Evolutionary conservation across 495 filamentous ascomycete genomes (phyloP).

Genomic region (Arthonia radiata): DNA sequence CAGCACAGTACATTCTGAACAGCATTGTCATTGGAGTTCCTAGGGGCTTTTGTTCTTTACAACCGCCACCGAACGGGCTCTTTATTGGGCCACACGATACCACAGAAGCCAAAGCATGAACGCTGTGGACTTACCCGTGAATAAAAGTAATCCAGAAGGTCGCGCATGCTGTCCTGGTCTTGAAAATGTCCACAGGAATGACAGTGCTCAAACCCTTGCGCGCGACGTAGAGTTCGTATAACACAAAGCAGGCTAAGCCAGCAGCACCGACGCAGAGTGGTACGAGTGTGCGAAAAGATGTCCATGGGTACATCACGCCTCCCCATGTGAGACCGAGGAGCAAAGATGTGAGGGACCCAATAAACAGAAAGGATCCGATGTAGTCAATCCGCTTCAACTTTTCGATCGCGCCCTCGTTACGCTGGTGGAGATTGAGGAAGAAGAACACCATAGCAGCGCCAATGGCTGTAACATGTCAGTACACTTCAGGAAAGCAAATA

Average conservation of each 20-base stretch:
- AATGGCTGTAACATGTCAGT: no score
- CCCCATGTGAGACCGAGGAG: constrained; percentile 32
- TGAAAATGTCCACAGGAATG: constrained; percentile 27
- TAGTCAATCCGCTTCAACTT: constrained; percentile 15
- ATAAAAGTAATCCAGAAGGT: constrained; percentile 23
- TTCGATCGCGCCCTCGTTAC: no score
- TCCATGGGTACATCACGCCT: constrained; percentile 26
- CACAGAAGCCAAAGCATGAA: no score
- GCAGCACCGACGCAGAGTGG: constrained; percentile 9
- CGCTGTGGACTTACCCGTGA: no score
- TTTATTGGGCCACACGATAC: no score
- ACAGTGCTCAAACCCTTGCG: constrained; percentile 27
- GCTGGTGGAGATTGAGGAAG: no score
- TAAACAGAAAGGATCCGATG: constrained; percentile 21
- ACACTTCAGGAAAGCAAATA: no score
- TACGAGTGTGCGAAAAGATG: constrained; percentile 21
- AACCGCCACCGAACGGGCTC: no score
- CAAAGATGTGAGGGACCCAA: constrained; percentile 19
- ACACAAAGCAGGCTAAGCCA: constrained; percentile 10
- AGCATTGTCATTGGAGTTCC: no score
- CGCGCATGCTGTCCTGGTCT: constrained; percentile 18
- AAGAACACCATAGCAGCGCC: no score
- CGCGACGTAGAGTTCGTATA: constrained; percentile 14
- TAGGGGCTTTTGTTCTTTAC: no score
- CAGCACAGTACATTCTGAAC: no score